Percentiles rank a stretch among this genome's conserved stretches.
phyloP scores from a whole-genome alignment of 2,329 filamentous ascomycete genomes.

The Cladobotryum mycophilum region DNA sequence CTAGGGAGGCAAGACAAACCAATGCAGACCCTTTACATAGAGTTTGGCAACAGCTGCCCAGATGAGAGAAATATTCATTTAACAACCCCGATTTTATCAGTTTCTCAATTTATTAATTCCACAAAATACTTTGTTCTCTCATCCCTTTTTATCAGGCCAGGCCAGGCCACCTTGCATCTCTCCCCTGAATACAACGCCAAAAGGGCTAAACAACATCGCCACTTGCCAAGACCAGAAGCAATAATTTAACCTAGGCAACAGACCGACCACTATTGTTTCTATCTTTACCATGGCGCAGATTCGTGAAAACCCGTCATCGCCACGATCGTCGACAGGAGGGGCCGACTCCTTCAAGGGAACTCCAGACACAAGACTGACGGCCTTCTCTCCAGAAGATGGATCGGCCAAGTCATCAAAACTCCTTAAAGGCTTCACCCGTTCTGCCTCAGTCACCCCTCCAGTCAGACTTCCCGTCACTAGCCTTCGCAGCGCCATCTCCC shows the following conservation, averaged over 20 bases:
- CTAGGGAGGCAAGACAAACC: neutral
- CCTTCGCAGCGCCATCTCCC: constrained; percentile 18
- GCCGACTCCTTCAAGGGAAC: constrained; percentile 56
- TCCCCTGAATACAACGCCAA: neutral
- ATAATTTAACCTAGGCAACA: neutral
- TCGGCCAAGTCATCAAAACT: constrained; percentile 38
- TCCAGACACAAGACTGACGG: constrained; percentile 57
- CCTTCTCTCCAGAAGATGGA: constrained; percentile 56
- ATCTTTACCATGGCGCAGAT: constrained; percentile 32
- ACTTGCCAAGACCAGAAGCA: neutral
- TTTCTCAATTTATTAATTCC: neutral
- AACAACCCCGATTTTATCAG: neutral
- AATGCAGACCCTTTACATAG: neutral
- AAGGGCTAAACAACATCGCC: no score
- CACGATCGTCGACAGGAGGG: constrained; percentile 44
- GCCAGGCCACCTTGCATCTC: neutral
- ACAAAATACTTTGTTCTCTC: neutral
- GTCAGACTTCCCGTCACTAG: constrained; percentile 20
- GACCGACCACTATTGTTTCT: neutral
- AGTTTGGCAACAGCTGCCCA: constrained; percentile 7
- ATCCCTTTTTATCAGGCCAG: neutral
- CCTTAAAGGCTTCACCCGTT: constrained; percentile 26
- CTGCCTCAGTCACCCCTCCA: constrained; percentile 23
- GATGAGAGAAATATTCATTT: neutral
- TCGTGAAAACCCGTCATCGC: constrained; percentile 42